Evolutionary conservation across 192 early-diverging fungal genomes (phyloP).

Genomic region (Diversispora epigaea): DNA sequence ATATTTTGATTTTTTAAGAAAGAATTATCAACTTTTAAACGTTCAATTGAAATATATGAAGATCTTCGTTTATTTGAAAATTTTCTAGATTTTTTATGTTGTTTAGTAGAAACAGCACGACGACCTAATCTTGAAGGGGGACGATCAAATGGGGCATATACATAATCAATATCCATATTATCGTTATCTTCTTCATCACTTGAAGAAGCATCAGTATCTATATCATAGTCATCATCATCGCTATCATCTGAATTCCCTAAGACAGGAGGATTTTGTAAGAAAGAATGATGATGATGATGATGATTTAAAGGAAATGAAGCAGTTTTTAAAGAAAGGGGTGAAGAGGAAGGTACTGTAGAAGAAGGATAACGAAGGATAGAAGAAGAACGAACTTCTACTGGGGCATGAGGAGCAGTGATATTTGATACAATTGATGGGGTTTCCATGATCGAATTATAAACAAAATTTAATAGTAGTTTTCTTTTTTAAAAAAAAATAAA

Average conservation of each 20-base stretch:
- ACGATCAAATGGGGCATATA: constrained; percentile 1
- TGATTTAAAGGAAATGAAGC: too few species aligned
- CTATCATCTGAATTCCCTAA: background rate
- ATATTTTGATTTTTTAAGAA: constrained; percentile 26
- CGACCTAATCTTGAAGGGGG: constrained; percentile 8
- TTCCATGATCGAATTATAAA: too few species aligned
- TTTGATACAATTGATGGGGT: too few species aligned
- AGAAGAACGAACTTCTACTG: too few species aligned
- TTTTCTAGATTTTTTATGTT: background rate
- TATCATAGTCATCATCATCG: constrained; percentile 4
- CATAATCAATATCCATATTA: constrained; percentile 7
- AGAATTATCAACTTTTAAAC: constrained; percentile 22
- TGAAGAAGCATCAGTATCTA: background rate
- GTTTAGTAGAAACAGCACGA: background rate
- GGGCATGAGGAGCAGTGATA: too few species aligned
- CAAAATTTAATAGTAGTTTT: too few species aligned
- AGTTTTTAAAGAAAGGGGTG: too few species aligned
- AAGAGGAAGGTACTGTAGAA: too few species aligned
- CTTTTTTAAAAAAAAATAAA: too few species aligned
- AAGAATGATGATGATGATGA: too few species aligned
- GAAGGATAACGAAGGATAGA: too few species aligned
- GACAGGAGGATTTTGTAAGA: background rate
- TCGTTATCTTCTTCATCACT: background rate
- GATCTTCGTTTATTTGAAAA: background rate
- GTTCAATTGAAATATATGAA: background rate